Evolutionary conservation across 306 rosid species (phyloP).

Genomic region (Pterocarpus santalinus): DNA sequence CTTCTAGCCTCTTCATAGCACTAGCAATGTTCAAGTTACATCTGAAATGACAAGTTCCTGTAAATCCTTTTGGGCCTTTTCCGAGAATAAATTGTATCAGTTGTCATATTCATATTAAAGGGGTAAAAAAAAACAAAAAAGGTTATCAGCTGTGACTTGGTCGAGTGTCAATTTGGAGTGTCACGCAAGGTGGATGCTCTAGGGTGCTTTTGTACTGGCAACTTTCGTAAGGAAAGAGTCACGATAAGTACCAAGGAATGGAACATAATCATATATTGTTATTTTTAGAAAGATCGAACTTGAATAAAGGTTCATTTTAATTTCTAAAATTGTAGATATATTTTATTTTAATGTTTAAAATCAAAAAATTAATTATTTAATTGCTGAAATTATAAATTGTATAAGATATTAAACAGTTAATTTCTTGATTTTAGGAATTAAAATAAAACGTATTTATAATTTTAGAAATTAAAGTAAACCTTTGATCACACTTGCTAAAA

Average conservation of each 20-base stretch:
- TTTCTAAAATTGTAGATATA: no score
- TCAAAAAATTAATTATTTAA: no score
- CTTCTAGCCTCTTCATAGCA: background rate
- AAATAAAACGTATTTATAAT: no score
- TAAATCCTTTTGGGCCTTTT: constrained; percentile 22
- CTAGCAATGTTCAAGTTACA: constrained; percentile 18
- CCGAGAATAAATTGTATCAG: background rate
- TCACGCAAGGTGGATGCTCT: constrained; percentile 52
- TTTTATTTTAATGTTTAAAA: no score
- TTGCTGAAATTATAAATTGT: no score
- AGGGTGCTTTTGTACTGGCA: constrained; percentile 34
- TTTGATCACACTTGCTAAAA: no score
- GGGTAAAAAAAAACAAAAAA: background rate
- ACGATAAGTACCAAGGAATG: background rate
- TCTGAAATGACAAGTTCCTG: constrained; percentile 12
- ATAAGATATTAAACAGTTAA: no score
- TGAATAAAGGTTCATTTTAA: no score
- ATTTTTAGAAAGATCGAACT: background rate
- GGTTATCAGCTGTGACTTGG: constrained; percentile 5
- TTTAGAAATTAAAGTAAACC: no score
- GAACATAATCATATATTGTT: constrained; percentile 6
- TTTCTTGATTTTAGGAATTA: no score
- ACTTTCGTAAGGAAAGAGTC: constrained; percentile 38
- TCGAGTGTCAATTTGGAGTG: constrained; percentile 15
- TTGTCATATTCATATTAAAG: background rate